phyloP scores from a whole-genome alignment of 2,329 filamentous ascomycete species.

The Clonostachys sp. region DNA sequence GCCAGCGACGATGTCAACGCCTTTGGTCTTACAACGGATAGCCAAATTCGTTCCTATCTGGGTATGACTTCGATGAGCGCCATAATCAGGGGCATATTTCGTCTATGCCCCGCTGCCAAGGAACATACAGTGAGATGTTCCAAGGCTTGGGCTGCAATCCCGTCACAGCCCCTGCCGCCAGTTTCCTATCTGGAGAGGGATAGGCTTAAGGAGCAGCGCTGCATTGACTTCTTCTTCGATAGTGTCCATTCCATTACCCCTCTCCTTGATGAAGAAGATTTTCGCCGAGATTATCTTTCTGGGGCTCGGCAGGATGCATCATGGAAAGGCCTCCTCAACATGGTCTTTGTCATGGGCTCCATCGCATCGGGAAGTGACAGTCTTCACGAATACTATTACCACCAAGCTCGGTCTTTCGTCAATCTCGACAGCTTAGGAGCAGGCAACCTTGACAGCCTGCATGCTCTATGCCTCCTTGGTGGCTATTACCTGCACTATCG shows the following conservation, averaged over 20 bases:
- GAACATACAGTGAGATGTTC: slow-evolving; percentile 15
- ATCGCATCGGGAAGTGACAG: slow-evolving; percentile 52
- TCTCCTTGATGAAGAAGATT: slow-evolving; percentile 54
- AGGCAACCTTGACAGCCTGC: slow-evolving; percentile 68
- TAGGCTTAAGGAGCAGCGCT: slow-evolving; percentile 22
- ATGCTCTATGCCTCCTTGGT: slow-evolving; percentile 66
- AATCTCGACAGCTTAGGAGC: slow-evolving; percentile 49
- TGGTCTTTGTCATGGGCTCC: slow-evolving; percentile 58
- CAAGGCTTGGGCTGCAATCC: slow-evolving; percentile 12
- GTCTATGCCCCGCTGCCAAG: slow-evolving; percentile 20
- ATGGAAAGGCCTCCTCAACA: slow-evolving; percentile 58
- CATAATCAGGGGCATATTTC: slow-evolving; percentile 51
- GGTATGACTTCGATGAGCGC: slow-evolving; percentile 62
- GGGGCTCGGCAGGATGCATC: slow-evolving; percentile 46
- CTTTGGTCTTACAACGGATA: slow-evolving; percentile 40
- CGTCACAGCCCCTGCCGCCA: slow-evolving; percentile 18
- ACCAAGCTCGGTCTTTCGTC: slow-evolving; percentile 46
- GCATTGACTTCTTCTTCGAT: slow-evolving; percentile 59
- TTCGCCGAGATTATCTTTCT: slow-evolving; percentile 50
- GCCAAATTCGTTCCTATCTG: slow-evolving; percentile 54
- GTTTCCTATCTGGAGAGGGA: slow-evolving; percentile 28
- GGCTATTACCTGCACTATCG: slow-evolving; percentile 77
- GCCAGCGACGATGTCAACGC: slow-evolving; percentile 24
- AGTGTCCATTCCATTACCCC: slow-evolving; percentile 56
- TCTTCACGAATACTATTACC: slow-evolving; percentile 52